Percentiles rank a stretch among this genome's conserved stretches.
Evolutionary conservation across 129 eudicot genomes (phyloP).

Genomic region (Oenanthe sinensis): DNA sequence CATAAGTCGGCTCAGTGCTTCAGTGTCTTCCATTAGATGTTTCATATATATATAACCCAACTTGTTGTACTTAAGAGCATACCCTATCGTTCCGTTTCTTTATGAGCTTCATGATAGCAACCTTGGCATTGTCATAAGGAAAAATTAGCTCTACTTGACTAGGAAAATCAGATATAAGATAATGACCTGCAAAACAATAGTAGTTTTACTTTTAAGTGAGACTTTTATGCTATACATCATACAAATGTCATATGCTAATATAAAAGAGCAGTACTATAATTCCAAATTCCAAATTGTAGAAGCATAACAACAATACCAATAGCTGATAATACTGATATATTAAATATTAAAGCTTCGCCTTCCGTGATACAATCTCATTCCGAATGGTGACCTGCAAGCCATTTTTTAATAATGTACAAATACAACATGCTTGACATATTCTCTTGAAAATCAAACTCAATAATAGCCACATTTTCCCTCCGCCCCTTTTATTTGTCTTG

Average conservation of each 20-base stretch:
- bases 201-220: background rate
- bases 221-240: background rate
- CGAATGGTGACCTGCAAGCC: too few relatives aligned
- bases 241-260: background rate
- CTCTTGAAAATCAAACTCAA: background rate
- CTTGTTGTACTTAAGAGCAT: conserved; percentile 7
- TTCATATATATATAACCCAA: background rate
- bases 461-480: background rate
- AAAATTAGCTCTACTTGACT: conserved; percentile 89
- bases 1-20: background rate
- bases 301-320: background rate
- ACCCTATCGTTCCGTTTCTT: conserved; percentile 72
- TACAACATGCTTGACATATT: background rate
- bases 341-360: too few relatives aligned
- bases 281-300: background rate
- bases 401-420: too few relatives aligned
- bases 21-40: background rate
- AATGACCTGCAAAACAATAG: conserved; percentile 53
- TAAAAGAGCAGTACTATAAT: background rate
- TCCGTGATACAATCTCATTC: background rate
- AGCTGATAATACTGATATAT: background rate
- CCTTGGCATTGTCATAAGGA: conserved; percentile 71
- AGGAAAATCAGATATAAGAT: conserved; percentile 87
- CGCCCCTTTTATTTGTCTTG: background rate
- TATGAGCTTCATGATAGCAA: conserved; percentile 61